These are phyloP conservation scores for Mariannaea sp. DNA, from an alignment of 2,329 filamentous ascomycete genomes.

Conservation along the genomic window DNA sequence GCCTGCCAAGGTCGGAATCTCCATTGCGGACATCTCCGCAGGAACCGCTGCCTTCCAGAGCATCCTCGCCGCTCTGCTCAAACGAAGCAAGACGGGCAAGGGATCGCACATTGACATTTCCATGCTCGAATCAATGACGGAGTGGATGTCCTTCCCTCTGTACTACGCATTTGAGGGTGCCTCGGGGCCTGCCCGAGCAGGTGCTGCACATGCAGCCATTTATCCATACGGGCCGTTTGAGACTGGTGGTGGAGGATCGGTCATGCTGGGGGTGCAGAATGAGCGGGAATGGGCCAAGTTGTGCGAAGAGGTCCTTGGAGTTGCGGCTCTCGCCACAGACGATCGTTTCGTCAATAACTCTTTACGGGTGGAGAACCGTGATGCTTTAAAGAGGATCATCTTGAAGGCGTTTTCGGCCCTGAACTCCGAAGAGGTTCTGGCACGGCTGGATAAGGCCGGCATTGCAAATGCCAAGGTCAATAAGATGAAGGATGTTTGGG, in stretches of 20 bases:
- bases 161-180: slow-evolving; percentile 57
- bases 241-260: slow-evolving; percentile 51
- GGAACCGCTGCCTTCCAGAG: slow-evolving; percentile 58
- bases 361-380: slow-evolving; percentile 51
- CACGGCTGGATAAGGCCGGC: slow-evolving; percentile 50
- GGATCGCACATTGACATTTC: slow-evolving; percentile 59
- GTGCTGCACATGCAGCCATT: slow-evolving; percentile 59
- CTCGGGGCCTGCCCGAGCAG: slow-evolving; percentile 48
- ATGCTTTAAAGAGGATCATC: slow-evolving; percentile 52
- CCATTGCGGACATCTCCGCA: slow-evolving; percentile 59
- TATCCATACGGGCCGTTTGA: slow-evolving; percentile 62
- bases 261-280: slow-evolving; percentile 63
- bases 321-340: slow-evolving; percentile 49
- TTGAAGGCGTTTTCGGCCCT: slow-evolving; percentile 46
- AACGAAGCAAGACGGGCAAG: slow-evolving; percentile 53
- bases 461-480: slow-evolving; percentile 62
- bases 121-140: slow-evolving; percentile 62
- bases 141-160: slow-evolving; percentile 63
- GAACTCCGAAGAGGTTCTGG: slow-evolving; percentile 47
- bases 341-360: slow-evolving; percentile 54
- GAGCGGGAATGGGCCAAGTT: slow-evolving; percentile 60
- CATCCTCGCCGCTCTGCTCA: slow-evolving; percentile 55
- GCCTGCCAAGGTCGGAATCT: slow-evolving; percentile 57
- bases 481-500: slow-evolving; percentile 59
- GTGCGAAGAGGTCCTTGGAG: slow-evolving; percentile 51